A percentile compares a stretch with the other conserved stretches of the same genome.
Conservation (phyloP, 2,329 filamentous ascomycete genomes). For the Penicillium sp. region DNA sequence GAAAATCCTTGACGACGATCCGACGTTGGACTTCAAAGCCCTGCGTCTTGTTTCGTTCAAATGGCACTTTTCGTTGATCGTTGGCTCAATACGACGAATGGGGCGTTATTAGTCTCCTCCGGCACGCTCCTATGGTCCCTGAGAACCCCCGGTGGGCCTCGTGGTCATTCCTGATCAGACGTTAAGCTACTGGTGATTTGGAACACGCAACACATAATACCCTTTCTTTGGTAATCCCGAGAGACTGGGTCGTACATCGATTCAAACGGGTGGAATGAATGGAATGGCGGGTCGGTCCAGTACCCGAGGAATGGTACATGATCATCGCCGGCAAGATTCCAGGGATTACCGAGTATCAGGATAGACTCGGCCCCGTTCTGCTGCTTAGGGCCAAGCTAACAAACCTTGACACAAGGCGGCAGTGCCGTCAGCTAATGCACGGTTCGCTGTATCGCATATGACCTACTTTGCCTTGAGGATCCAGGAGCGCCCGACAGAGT, state of each 20-base stretch:
- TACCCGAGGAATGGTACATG: slow-evolving; percentile 21
- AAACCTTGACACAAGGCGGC: slow-evolving; percentile 20
- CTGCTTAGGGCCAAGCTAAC: slow-evolving; percentile 20
- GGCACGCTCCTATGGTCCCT: slow-evolving; percentile 8
- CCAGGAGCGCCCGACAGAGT: slow-evolving; percentile 25
- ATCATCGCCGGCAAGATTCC: slow-evolving; percentile 1
- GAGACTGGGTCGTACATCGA: slow-evolving; percentile 11
- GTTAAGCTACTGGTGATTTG: background rate
- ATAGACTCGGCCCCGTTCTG: slow-evolving; percentile 14
- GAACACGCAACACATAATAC: background rate
- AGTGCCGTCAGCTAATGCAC: slow-evolving; percentile 21
- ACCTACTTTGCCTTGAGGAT: slow-evolving; percentile 18
- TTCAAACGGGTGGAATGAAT: slow-evolving; percentile 6
- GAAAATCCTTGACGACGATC: slow-evolving; percentile 2
- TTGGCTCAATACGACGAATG: slow-evolving; percentile 14
- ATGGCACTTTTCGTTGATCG: slow-evolving; percentile 8
- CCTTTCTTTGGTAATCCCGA: slow-evolving; percentile 3
- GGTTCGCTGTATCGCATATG: slow-evolving; percentile 18
- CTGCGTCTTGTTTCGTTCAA: slow-evolving; percentile 1
- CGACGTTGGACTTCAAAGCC: background rate
- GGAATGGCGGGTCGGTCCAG: slow-evolving; percentile 21
- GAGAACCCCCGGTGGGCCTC: slow-evolving; percentile 1
- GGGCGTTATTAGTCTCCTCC: slow-evolving; percentile 7
- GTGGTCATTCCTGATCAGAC: slow-evolving; percentile 3
- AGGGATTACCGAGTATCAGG: slow-evolving; percentile 17